A percentile compares a stretch with the other conserved stretches of the same genome.
Conservation (phyloP, 2,329 filamentous ascomycete species). For the Fusarium pseudocircinatum region DNA sequence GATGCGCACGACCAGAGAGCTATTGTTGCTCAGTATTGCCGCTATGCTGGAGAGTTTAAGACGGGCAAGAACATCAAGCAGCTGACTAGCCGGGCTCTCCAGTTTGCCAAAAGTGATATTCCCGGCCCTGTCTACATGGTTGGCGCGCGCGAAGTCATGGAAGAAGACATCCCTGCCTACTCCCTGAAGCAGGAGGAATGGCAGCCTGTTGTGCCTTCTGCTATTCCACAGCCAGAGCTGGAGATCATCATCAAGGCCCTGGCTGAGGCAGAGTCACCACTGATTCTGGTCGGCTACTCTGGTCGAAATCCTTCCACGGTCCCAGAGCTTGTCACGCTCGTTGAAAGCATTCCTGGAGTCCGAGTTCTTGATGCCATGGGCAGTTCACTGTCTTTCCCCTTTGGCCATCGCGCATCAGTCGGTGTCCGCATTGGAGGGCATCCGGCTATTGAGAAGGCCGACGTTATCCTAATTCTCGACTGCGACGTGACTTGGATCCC, state of each 20-base stretch:
- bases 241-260: constrained; percentile 5
- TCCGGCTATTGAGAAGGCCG: constrained; percentile 76
- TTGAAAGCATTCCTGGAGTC: constrained; percentile 71
- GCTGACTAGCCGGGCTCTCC: constrained; percentile 82
- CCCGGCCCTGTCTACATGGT: constrained; percentile 81
- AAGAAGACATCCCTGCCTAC: constrained; percentile 81
- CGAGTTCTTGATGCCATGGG: constrained; percentile 79
- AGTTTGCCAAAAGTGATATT: constrained; percentile 80
- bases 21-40: constrained; percentile 84
- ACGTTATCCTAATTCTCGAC: constrained; percentile 84
- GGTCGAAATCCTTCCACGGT: constrained; percentile 7
- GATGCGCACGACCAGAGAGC: constrained; percentile 82
- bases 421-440: constrained; percentile 64
- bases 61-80: constrained; percentile 86
- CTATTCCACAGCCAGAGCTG: constrained; percentile 54
- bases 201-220: constrained; percentile 74
- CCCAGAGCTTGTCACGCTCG: constrained; percentile 69
- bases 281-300: constrained; percentile 15
- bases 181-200: constrained; percentile 73
- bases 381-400: constrained; percentile 82
- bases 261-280: constrained; percentile 2
- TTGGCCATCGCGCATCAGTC: background rate
- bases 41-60: constrained; percentile 83
- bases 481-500: constrained; percentile 94
- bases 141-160: constrained; percentile 83